These are phyloP conservation scores for Perilla frutescens DNA, from an alignment of 257 asterid species.

Conservation along the genomic window DNA sequence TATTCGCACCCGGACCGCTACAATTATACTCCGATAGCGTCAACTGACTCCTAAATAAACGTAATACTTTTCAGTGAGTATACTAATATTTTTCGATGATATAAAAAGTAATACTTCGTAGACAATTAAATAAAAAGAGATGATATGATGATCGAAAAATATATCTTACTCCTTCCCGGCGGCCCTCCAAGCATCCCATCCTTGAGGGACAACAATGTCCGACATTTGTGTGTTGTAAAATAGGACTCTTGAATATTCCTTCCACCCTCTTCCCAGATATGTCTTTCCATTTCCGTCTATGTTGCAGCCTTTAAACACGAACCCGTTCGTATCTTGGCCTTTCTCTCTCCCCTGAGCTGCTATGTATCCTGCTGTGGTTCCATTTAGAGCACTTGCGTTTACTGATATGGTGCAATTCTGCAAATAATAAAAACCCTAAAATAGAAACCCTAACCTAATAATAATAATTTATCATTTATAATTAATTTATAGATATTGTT, in stretches of 20 bases:
- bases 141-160: too few species aligned
- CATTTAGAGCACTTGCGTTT: slow-evolving; percentile 15
- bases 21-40: slow-evolving; percentile 59
- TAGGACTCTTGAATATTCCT: slow-evolving; percentile 28
- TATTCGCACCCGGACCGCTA: slow-evolving; percentile 57
- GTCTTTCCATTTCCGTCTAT: slow-evolving; percentile 54
- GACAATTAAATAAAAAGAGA: too few species aligned
- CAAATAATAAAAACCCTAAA: neutral
- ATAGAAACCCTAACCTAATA: too few species aligned
- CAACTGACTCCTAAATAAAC: slow-evolving; percentile 41
- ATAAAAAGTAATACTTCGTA: too few species aligned
- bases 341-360: slow-evolving; percentile 53
- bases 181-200: slow-evolving; percentile 53
- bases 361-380: slow-evolving; percentile 40
- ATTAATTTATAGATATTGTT: neutral
- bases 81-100: too few species aligned
- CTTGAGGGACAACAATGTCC: slow-evolving; percentile 29
- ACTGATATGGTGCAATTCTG: slow-evolving; percentile 47
- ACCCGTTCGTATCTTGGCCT: slow-evolving; percentile 42
- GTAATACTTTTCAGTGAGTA: too few species aligned
- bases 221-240: slow-evolving; percentile 34
- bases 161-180: neutral
- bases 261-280: slow-evolving; percentile 59
- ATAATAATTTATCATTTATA: too few species aligned
- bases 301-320: slow-evolving; percentile 59